Percentiles rank a stretch among this genome's conserved stretches.
Conservation (phyloP, 768 basidiomycete genomes). For the Tricholoma bakamatsutake region DNA sequence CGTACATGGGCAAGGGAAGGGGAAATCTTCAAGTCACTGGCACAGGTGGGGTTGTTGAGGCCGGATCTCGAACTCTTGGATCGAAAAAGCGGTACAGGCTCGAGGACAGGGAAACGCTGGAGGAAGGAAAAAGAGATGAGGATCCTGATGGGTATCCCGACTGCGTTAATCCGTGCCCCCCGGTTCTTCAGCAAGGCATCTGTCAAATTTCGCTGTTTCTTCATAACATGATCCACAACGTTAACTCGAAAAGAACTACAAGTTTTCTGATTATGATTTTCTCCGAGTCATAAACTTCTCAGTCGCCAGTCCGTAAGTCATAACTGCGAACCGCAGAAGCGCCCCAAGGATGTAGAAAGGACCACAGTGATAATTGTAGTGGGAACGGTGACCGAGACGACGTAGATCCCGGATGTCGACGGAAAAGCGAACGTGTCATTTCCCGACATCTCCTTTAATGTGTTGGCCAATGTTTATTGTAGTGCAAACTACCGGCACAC, state of each 20-base stretch:
- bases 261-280: no score
- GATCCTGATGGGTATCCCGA: slow-evolving; percentile 33
- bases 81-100: slow-evolving; percentile 58
- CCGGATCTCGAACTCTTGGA: slow-evolving; percentile 34
- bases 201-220: slow-evolving; percentile 21
- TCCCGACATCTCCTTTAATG: not conserved
- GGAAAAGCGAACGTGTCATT: not conserved
- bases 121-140: slow-evolving; percentile 49
- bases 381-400: not conserved
- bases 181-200: slow-evolving; percentile 28
- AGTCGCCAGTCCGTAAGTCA: no score
- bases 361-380: not conserved
- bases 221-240: no score
- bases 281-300: no score
- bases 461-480: not conserved
- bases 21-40: slow-evolving; percentile 26
- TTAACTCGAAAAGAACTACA: no score
- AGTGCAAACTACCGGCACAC: not conserved
- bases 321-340: no score
- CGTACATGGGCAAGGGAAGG: slow-evolving; percentile 41
- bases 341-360: no score
- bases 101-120: slow-evolving; percentile 47
- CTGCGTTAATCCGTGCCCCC: slow-evolving; percentile 58
- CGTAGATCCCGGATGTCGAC: not conserved
- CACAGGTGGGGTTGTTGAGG: slow-evolving; percentile 30